Evolutionary conservation across 2,329 filamentous ascomycete species (phyloP), one percentile per base, ranked within the genome.

Genomic region (Graphilbum fragrans): DNA sequence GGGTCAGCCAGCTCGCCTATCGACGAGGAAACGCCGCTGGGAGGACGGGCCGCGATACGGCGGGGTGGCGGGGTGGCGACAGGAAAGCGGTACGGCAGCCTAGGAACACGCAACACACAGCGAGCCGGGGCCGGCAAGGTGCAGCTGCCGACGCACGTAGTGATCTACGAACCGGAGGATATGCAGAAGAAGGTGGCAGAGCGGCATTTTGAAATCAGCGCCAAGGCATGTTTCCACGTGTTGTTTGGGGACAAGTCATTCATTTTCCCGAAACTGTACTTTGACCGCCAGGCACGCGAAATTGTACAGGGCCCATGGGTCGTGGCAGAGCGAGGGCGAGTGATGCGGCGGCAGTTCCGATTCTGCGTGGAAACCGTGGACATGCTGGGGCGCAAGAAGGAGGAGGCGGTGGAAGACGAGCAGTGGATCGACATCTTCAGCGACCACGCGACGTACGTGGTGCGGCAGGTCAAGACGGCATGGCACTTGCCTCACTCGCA

Each of bases 211-310:
- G 83, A 93, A 50, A 80, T 96, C 46, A 93, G 86, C 47, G 82
- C 92, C 37, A 96, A 98, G 59, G 86, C 86, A 0, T 78, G 94
- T 44, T 98, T 96, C 59, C 90, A 96, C 55, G 85, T 96, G 16
- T 72, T 98, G 39, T 98, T 96, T 59, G 92, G 92, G 31, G 92
- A 98, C 60, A 94, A 90, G 63, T 94, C 86, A 57, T 86, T 88
- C 27, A 80, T 96, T 32, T 98, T 95, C 62, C 86, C 92, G 52
- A 79, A 90, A 53, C 69, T 96, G 23, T 90, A 95, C 57, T 82
- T 86, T 56, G 86, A 94, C 57, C 74, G 84, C 39, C 74, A 80
- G 52, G 86, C 84, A 14, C 75, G 80, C 57, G 77, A 80, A 47
- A 87, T 95, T 47, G 77, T 82, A 2, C 88, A 95, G 60, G 83